These are phyloP conservation scores for Metroxylon sagu DNA, from an alignment of 176 grass and related monocot genomes.

Conservation along the genomic window DNA sequence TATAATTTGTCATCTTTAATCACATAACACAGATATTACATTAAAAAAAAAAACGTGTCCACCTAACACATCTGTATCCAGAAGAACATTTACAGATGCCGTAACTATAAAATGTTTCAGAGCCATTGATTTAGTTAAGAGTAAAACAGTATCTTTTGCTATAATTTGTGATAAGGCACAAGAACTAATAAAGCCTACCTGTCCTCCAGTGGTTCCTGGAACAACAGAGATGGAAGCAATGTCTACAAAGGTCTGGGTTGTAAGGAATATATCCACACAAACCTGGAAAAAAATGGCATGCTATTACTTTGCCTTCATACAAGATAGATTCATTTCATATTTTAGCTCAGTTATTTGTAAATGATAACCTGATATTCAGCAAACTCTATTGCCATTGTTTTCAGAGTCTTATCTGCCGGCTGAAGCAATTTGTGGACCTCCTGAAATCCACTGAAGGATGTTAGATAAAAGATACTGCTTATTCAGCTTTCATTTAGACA, in stretches of 20 bases:
- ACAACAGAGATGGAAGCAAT: constrained; percentile 80
- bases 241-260: constrained; percentile 69
- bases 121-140: too few relatives aligned
- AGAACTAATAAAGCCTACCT: constrained; percentile 35
- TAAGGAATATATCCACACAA: constrained; percentile 77
- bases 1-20: too few relatives aligned
- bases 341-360: neutral
- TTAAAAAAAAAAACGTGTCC: too few relatives aligned
- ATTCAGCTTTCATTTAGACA: neutral
- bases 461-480: constrained; percentile 1
- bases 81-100: too few relatives aligned
- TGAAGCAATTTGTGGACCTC: constrained; percentile 78
- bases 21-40: too few relatives aligned
- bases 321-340: neutral
- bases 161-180: neutral
- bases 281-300: constrained; percentile 34
- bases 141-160: neutral
- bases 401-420: constrained; percentile 64
- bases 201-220: constrained; percentile 67
- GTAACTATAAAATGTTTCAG: too few relatives aligned
- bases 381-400: constrained; percentile 85
- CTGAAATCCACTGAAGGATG: constrained; percentile 28
- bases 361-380: constrained; percentile 69
- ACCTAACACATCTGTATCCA: too few relatives aligned
- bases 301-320: too few relatives aligned